Percentiles rank a stretch among this genome's conserved stretches.
phyloP scores from a whole-genome alignment of 1,139 yeast genomes.

The Blastobotrys raffinosifermentans region DNA sequence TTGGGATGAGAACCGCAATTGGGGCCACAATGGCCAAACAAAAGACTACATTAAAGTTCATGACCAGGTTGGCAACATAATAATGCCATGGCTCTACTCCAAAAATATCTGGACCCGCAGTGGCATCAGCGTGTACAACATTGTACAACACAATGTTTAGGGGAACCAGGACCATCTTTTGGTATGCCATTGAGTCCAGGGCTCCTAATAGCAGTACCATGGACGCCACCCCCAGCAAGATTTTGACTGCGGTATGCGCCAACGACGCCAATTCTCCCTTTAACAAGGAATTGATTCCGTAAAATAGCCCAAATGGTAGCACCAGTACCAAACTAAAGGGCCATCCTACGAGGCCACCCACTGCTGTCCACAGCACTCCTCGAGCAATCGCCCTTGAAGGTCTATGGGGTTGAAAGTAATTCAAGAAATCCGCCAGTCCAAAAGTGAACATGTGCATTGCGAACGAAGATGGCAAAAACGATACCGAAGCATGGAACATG shows the following conservation, averaged over 20 bases:
- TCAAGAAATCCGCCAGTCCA: constrained; percentile 41
- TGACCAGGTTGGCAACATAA: constrained; percentile 58
- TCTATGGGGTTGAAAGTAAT: constrained; percentile 8
- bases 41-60: constrained; percentile 64
- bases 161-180: constrained; percentile 63
- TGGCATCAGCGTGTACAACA: constrained; percentile 63
- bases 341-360: constrained; percentile 87
- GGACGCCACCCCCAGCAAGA: too few relatives aligned
- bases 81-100: constrained; percentile 83
- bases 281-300: too few relatives aligned
- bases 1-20: constrained; percentile 20
- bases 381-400: constrained; percentile 28
- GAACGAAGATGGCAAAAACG: constrained; percentile 78
- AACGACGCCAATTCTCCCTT: too few relatives aligned
- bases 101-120: constrained; percentile 80
- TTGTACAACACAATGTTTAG: constrained; percentile 78
- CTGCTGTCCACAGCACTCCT: constrained; percentile 47
- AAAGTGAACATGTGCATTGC: constrained; percentile 66
- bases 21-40: constrained; percentile 43
- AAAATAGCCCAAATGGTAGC: constrained; percentile 45
- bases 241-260: too few relatives aligned
- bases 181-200: constrained; percentile 66
- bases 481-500: constrained; percentile 79
- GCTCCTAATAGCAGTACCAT: too few relatives aligned
- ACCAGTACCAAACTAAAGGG: constrained; percentile 73